Percentiles rank a stretch among this genome's conserved stretches.
Conservation (phyloP, 164 flowering plant genomes). For the Annona squamosa region DNA sequence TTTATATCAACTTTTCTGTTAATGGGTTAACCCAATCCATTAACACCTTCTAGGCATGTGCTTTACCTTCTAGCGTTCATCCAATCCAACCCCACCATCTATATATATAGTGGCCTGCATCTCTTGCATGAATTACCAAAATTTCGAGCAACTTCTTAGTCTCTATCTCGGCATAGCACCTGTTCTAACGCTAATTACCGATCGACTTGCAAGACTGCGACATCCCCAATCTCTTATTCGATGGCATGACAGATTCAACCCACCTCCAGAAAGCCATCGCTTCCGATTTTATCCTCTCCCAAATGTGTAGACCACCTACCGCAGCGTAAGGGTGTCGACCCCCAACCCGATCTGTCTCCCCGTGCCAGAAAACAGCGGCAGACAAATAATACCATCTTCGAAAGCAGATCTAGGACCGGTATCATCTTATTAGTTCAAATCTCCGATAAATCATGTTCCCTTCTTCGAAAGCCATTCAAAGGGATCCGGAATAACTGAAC, state of each 20-base stretch:
- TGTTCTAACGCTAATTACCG: conserved; percentile 20
- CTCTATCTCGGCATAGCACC: not conserved
- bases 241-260: conserved; percentile 43
- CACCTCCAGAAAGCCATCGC: conserved; percentile 37
- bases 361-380: conserved; percentile 26
- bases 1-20: too few relatives aligned
- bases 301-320: conserved; percentile 16
- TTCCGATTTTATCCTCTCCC: conserved; percentile 34
- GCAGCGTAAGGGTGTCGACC: conserved; percentile 3
- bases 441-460: conserved; percentile 22
- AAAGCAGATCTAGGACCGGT: not conserved
- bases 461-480: conserved; percentile 27
- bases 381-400: conserved; percentile 5
- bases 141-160: not conserved
- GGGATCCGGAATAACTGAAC: conserved; percentile 22
- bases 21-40: too few relatives aligned
- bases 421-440: conserved; percentile 14
- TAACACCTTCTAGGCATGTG: too few relatives aligned
- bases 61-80: conserved; percentile 2
- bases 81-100: conserved; percentile 2
- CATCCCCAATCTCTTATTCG: conserved; percentile 23
- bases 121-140: not conserved
- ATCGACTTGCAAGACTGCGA: conserved; percentile 38
- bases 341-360: conserved; percentile 19
- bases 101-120: not conserved